phyloP scores from a whole-genome alignment of 2,329 filamentous ascomycete species.

The Madurella mycetomatis region DNA sequence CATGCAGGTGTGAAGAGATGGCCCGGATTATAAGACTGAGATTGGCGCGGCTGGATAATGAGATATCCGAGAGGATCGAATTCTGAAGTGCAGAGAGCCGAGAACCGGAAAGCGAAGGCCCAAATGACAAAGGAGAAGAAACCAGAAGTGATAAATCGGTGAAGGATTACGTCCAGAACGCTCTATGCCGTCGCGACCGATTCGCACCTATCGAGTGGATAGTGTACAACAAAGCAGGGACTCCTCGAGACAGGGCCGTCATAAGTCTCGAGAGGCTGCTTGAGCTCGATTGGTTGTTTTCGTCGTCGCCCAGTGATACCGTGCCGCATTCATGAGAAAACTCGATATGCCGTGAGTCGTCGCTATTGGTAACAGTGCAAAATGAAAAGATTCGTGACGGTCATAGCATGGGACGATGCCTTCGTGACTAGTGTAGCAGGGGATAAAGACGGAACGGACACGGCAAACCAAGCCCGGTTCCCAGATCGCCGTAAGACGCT shows the following conservation, averaged over 20 bases:
- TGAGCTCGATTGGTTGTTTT: conserved; percentile 23
- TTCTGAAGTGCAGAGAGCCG: not conserved
- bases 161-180: conserved; percentile 12
- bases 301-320: conserved; percentile 17
- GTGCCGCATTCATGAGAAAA: conserved; percentile 22
- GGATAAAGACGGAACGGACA: conserved; percentile 15
- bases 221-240: conserved; percentile 29
- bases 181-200: conserved; percentile 21
- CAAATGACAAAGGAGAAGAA: conserved; percentile 2
- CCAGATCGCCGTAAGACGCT: conserved; percentile 12
- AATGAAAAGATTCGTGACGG: conserved; percentile 25
- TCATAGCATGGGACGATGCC: conserved; percentile 25
- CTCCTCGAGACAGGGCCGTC: conserved; percentile 14
- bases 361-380: conserved; percentile 25
- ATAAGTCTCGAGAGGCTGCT: conserved; percentile 14
- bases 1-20: conserved; percentile 2
- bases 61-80: conserved; percentile 6
- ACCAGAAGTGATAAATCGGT: not conserved
- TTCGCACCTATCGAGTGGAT: conserved; percentile 24
- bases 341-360: conserved; percentile 24
- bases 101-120: not conserved
- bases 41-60: not conserved
- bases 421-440: conserved; percentile 28
- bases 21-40: not conserved
- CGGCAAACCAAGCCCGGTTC: conserved; percentile 5